Evolutionary conservation across 495 filamentous ascomycete species (phyloP).

Genomic region (Talaromyces ruber): DNA sequence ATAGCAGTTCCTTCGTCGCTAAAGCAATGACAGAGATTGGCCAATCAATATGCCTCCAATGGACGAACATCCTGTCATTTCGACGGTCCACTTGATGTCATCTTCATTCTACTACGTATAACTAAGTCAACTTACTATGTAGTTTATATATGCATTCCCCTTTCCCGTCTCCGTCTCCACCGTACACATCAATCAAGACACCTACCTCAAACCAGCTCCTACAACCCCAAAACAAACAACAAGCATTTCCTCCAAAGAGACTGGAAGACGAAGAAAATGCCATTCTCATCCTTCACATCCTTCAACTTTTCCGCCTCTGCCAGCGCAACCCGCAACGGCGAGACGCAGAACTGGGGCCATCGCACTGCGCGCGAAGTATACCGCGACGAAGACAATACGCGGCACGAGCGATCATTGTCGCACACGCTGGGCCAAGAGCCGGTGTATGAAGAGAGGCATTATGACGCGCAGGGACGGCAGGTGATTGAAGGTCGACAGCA

Average conservation of each 20-base stretch:
- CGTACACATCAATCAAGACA: neutral
- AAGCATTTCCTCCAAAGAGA: constrained; percentile 37
- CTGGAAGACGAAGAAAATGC: neutral
- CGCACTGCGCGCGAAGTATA: neutral
- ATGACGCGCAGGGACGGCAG: neutral
- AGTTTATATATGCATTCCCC: neutral
- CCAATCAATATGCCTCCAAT: too few species aligned
- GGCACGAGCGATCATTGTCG: neutral
- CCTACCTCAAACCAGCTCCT: constrained; percentile 24
- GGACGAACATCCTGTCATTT: too few species aligned
- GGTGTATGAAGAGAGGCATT: constrained; percentile 6
- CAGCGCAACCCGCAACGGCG: constrained; percentile 1
- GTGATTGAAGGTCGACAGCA: neutral
- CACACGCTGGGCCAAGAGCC: constrained; percentile 1
- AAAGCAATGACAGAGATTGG: neutral
- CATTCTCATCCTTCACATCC: constrained; percentile 1
- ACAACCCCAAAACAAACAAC: constrained; percentile 41
- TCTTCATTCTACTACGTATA: too few species aligned
- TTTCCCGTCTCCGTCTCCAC: neutral
- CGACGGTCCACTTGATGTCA: too few species aligned
- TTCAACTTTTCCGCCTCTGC: neutral
- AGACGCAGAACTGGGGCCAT: constrained; percentile 5
- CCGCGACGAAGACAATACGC: neutral
- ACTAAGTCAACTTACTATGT: too few species aligned
- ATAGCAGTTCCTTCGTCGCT: too few species aligned